phyloP scores from a whole-genome alignment of 1,284 basidiomycete species.

The Amylostereum areolatum region DNA sequence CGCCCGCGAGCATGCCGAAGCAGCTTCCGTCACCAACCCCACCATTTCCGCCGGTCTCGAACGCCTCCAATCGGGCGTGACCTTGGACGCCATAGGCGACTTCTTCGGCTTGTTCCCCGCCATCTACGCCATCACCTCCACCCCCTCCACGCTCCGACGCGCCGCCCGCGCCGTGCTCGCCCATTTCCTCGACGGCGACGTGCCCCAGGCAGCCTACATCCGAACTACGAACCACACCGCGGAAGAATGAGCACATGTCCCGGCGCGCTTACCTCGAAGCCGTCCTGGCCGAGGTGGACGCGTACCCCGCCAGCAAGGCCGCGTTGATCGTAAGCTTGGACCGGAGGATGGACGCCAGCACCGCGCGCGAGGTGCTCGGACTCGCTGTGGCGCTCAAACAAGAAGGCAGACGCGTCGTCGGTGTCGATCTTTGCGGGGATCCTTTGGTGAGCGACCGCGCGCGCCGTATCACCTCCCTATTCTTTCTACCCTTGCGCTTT shows the following conservation, averaged over 20 bases:
- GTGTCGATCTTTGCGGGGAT: slow-evolving; percentile 77
- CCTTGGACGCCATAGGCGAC: slow-evolving; percentile 50
- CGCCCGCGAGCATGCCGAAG: slow-evolving; percentile 36
- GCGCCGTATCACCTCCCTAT: background rate
- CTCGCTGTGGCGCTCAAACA: slow-evolving; percentile 50
- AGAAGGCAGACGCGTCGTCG: slow-evolving; percentile 62
- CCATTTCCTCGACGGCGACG: slow-evolving; percentile 48
- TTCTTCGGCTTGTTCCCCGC: slow-evolving; percentile 74
- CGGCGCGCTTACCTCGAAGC: slow-evolving; percentile 53
- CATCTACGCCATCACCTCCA: slow-evolving; percentile 70
- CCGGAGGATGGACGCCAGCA: slow-evolving; percentile 49
- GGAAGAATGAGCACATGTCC: slow-evolving; percentile 47
- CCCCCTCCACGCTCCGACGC: slow-evolving; percentile 40
- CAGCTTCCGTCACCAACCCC: slow-evolving; percentile 15
- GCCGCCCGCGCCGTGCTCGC: slow-evolving; percentile 59
- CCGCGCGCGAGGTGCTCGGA: slow-evolving; percentile 48
- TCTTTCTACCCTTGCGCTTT: too few species aligned
- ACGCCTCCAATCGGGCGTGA: slow-evolving; percentile 44
- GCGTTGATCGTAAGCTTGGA: slow-evolving; percentile 72
- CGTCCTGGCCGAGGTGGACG: slow-evolving; percentile 62
- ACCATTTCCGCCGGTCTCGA: slow-evolving; percentile 38
- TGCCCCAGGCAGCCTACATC: slow-evolving; percentile 60
- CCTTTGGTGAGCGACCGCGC: slow-evolving; percentile 34
- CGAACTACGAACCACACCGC: slow-evolving; percentile 71
- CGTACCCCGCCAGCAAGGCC: slow-evolving; percentile 41